These are phyloP conservation scores for Dalechampia spathulata DNA, from an alignment of 441 rosid genomes.

Conservation along the genomic window DNA sequence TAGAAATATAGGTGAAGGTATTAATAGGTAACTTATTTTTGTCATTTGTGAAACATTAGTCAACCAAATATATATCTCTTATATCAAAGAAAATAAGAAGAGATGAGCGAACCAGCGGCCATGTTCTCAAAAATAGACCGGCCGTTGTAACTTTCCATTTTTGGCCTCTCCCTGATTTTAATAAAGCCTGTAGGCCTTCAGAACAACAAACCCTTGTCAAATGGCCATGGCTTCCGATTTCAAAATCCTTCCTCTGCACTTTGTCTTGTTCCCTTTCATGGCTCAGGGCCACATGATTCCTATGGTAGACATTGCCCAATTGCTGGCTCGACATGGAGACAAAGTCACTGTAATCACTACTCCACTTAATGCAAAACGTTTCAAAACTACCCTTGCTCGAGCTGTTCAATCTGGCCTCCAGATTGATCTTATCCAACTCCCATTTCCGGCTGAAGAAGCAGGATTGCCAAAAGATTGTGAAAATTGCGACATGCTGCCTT, in stretches of 20 bases:
- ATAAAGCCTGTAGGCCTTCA: too few species aligned
- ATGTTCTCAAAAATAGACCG: too few species aligned
- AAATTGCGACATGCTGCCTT: constrained; percentile 30
- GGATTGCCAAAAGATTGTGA: constrained; percentile 36
- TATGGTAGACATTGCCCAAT: constrained; percentile 25
- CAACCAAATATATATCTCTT: too few species aligned
- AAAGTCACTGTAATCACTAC: constrained; percentile 28
- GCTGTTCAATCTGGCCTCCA: constrained; percentile 17
- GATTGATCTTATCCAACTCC: constrained; percentile 14
- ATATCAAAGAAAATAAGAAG: too few species aligned
- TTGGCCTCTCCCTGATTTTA: too few species aligned
- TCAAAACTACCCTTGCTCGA: constrained; percentile 10
- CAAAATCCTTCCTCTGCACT: constrained; percentile 11
- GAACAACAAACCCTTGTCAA: too few species aligned
- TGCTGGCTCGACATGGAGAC: constrained; percentile 22
- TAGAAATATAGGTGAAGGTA: too few species aligned
- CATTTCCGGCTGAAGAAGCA: constrained; percentile 19
- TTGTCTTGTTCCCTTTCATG: constrained; percentile 33
- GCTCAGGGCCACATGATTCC: constrained; percentile 35
- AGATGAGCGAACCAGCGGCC: too few species aligned
- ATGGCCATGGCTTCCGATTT: constrained; percentile 8
- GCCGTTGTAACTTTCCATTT: too few species aligned
- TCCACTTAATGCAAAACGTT: constrained; percentile 24
- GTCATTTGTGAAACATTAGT: too few species aligned
- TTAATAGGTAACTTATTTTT: too few species aligned